Conservation (phyloP, 116 monocot species). For the Cymodocea nodosa region DNA sequence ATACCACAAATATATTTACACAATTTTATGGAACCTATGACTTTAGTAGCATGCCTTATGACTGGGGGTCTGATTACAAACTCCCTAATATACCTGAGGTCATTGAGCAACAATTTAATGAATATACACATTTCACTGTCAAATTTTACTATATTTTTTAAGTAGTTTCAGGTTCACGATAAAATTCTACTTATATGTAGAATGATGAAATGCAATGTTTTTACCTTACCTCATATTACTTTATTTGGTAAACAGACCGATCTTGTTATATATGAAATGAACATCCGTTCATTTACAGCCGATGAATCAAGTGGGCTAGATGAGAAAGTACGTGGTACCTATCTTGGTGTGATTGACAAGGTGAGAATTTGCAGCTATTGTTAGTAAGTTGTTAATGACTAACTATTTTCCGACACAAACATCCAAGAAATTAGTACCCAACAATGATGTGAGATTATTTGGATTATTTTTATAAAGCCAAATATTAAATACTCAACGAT, state of each 20-base stretch:
- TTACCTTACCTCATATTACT: background rate
- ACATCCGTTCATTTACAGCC: conserved; percentile 72
- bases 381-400: too few species aligned
- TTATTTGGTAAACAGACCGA: conserved; percentile 42
- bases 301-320: conserved; percentile 80
- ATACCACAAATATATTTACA: conserved; percentile 37
- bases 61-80: conserved; percentile 84
- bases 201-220: background rate
- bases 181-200: background rate
- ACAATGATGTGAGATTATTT: too few species aligned
- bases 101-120: background rate
- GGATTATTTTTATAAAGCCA: too few species aligned
- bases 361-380: conserved; percentile 15
- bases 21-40: conserved; percentile 80
- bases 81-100: conserved; percentile 93
- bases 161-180: background rate
- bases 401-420: too few species aligned
- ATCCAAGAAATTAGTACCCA: too few species aligned
- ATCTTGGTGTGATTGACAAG: conserved; percentile 87
- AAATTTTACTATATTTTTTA: conserved; percentile 2
- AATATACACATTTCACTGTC: background rate
- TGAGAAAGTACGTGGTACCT: conserved; percentile 61
- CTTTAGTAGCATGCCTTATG: conserved; percentile 54
- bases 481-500: too few species aligned
- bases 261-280: conserved; percentile 98